Percentiles rank a stretch among this genome's conserved stretches.
Evolutionary conservation across 176 grass and related monocot genomes (phyloP).

Genomic region (Eragrostis curvula): DNA sequence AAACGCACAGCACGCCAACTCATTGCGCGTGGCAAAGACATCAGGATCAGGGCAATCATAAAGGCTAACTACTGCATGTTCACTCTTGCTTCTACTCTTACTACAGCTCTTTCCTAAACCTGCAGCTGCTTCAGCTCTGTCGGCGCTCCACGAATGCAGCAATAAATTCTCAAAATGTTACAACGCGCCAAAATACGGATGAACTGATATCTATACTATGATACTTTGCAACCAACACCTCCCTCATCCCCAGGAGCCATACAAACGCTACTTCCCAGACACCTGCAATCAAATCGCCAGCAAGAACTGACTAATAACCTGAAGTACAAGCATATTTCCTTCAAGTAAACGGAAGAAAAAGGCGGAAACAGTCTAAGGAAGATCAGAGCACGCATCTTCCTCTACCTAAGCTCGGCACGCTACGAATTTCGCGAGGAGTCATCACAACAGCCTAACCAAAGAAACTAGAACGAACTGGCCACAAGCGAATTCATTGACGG

Average conservation of each 20-base stretch:
- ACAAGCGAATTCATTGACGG: background rate
- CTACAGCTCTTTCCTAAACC: slow-evolving; percentile 2
- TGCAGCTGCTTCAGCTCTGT: background rate
- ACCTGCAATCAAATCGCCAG: background rate
- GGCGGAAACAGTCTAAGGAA: background rate
- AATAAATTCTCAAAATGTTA: background rate
- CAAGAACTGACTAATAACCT: background rate
- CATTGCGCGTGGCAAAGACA: background rate
- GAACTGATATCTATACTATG: background rate
- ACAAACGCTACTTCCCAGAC: background rate
- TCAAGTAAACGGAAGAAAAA: background rate
- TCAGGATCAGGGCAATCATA: background rate
- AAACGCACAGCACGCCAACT: slow-evolving; percentile 17
- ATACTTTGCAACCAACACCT: no score
- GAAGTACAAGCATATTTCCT: background rate
- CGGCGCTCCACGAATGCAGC: background rate
- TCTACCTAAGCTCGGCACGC: background rate
- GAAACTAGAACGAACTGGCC: background rate
- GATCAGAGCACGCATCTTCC: background rate
- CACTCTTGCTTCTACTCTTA: slow-evolving; percentile 3
- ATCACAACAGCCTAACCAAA: background rate
- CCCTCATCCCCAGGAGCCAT: background rate
- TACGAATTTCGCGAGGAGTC: background rate
- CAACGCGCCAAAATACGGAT: background rate
- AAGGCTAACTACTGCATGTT: background rate